A percentile compares a stretch with the other conserved stretches of the same genome.
phyloP scores from a whole-genome alignment of 1,284 basidiomycete genomes.

The Austroboletus rostrupii region DNA sequence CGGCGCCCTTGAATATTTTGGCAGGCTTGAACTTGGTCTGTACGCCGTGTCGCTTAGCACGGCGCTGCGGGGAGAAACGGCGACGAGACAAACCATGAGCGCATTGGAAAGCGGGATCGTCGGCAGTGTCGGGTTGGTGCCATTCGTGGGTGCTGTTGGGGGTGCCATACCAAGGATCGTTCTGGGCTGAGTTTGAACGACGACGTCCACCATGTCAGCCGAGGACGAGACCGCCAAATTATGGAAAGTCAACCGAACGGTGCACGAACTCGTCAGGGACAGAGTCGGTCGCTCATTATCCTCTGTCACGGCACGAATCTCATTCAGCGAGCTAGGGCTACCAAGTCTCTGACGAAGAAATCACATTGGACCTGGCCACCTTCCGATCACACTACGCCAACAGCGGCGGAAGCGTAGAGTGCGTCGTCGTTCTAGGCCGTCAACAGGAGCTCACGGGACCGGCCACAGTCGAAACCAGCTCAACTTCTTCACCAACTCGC shows the following conservation, averaged over 20 bases:
- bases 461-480: constrained; percentile 72
- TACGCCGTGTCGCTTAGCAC: constrained; percentile 1
- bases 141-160: constrained; percentile 37
- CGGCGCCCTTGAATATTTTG: constrained; percentile 80
- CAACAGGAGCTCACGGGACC: constrained; percentile 10
- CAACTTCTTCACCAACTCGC: constrained; percentile 82
- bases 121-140: constrained; percentile 24
- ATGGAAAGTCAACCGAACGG: constrained; percentile 95
- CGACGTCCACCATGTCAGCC: constrained; percentile 34
- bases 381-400: constrained; percentile 71
- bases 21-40: constrained; percentile 80
- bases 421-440: constrained; percentile 9
- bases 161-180: constrained; percentile 29
- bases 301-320: constrained; percentile 11
- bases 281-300: constrained; percentile 50
- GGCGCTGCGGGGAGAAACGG: not conserved
- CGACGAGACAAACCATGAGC: constrained; percentile 41
- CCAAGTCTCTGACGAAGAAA: constrained; percentile 87
- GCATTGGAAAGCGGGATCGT: constrained; percentile 38
- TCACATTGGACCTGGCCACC: constrained; percentile 75
- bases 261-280: constrained; percentile 95
- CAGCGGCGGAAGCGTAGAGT: constrained; percentile 66
- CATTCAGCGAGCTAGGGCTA: constrained; percentile 59
- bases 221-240: constrained; percentile 81
- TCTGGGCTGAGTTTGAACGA: constrained; percentile 33